These are phyloP conservation scores for Syncephalis plumigaleata DNA, from an alignment of 371 early-diverging fungal species.

Conservation along the genomic window DNA sequence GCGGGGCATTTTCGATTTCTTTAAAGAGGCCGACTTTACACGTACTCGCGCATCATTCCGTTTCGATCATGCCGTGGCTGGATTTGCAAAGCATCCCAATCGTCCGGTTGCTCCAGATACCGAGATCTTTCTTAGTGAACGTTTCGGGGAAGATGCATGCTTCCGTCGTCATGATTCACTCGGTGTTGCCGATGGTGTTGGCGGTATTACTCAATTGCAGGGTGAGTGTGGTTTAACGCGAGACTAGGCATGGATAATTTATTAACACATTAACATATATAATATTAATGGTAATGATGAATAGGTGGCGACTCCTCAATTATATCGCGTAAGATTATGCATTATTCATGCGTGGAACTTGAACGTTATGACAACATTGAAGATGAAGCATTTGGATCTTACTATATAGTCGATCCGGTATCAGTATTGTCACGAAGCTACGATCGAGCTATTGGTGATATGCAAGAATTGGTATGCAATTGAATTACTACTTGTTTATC, in stretches of 20 bases:
- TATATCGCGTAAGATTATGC: conserved; percentile 83
- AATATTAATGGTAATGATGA: not conserved
- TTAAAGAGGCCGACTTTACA: too few species aligned
- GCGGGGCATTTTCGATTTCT: too few species aligned
- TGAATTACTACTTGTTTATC: not conserved
- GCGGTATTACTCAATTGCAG: conserved; percentile 45
- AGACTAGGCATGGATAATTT: too few species aligned
- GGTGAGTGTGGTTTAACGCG: conserved; percentile 8
- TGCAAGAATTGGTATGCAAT: conserved; percentile 40
- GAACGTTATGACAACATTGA: conserved; percentile 64
- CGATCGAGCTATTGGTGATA: conserved; percentile 45
- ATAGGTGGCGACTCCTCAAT: conserved; percentile 72
- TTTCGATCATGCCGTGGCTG: too few species aligned
- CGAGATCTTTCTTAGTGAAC: conserved; percentile 32
- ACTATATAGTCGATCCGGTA: conserved; percentile 56
- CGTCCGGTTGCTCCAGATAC: conserved; percentile 4
- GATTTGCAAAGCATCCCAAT: too few species aligned
- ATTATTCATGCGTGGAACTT: conserved; percentile 65
- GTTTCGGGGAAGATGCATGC: conserved; percentile 73
- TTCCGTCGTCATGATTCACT: conserved; percentile 56
- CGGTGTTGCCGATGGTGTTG: conserved; percentile 74
- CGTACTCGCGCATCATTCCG: too few species aligned
- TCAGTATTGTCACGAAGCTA: conserved; percentile 63
- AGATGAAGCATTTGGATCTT: conserved; percentile 42
- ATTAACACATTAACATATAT: too few species aligned